phyloP scores from a whole-genome alignment of 208 protist species.

The Leishmania tarentolae region DNA sequence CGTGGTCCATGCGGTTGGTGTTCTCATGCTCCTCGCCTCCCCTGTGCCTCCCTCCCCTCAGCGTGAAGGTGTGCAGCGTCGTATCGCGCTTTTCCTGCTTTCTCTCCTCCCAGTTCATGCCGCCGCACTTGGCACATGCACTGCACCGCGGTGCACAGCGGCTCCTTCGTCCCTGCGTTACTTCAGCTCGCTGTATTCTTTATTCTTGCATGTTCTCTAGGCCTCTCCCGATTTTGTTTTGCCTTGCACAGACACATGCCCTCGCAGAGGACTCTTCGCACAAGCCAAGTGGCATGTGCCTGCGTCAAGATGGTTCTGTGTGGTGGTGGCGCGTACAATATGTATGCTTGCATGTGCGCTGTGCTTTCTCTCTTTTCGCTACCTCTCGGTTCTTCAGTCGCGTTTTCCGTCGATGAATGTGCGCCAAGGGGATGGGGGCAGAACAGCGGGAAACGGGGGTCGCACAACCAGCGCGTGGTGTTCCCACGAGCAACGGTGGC shows the following conservation, averaged over 20 bases:
- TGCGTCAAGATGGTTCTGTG: not conserved
- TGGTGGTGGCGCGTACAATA: not conserved
- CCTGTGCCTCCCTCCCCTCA: not conserved
- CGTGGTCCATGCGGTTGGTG: not conserved
- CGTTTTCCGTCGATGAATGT: not conserved
- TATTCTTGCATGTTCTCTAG: not conserved
- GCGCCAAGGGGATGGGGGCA: not conserved
- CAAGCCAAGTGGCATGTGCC: not conserved
- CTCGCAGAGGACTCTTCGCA: not conserved
- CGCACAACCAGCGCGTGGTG: not conserved
- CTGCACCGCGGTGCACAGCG: not conserved
- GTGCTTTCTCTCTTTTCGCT: too few relatives aligned
- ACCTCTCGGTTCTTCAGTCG: not conserved
- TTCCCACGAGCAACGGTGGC: not conserved
- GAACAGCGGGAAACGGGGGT: not conserved
- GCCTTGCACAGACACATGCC: not conserved
- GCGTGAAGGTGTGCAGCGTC: not conserved
- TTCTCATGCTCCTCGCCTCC: not conserved
- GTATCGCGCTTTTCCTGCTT: not conserved
- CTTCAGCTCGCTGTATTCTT: too few relatives aligned
- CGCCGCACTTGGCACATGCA: too few relatives aligned
- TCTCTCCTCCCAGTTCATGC: not conserved
- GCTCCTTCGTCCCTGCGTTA: not conserved
- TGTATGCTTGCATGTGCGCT: not conserved
- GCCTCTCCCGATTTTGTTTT: not conserved